Conservation (phyloP, 345 rosid genomes). For the Syzygium oleosum region DNA sequence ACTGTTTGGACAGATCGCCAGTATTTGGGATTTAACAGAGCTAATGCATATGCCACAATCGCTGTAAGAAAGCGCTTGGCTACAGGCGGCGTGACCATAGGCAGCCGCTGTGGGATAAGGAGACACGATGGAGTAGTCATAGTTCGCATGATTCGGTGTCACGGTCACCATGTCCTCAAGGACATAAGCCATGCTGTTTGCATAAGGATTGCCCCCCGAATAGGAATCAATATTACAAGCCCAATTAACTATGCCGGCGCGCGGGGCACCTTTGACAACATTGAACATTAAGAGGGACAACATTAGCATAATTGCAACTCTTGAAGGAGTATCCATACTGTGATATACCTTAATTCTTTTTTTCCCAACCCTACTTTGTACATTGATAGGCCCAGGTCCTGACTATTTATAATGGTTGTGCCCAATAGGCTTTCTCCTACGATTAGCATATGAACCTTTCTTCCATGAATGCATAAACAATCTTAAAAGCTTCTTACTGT, state of each 20-base stretch:
- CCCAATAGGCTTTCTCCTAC: slow-evolving; percentile 7
- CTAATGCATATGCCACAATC: neutral
- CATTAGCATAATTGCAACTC: neutral
- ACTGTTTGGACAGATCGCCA: fast-evolving
- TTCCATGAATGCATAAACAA: neutral
- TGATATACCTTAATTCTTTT: neutral
- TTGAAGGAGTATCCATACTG: neutral
- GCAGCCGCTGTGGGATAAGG: fast-evolving
- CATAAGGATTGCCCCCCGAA: neutral
- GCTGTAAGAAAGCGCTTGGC: neutral
- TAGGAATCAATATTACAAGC: neutral
- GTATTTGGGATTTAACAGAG: neutral
- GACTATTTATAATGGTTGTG: slow-evolving; percentile 12
- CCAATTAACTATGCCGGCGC: neutral
- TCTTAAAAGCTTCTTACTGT: neutral
- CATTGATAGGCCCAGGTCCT: neutral
- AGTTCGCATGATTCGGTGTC: neutral
- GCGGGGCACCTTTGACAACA: neutral
- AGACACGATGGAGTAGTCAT: neutral
- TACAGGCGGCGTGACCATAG: neutral
- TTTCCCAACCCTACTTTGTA: neutral
- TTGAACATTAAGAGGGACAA: neutral
- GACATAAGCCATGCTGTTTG: neutral
- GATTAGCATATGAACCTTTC: neutral
- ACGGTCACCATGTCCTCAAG: neutral